These are phyloP conservation scores for Phytophthora brassicae DNA, from an alignment of 352 stramenopile species.

Conservation along the genomic window DNA sequence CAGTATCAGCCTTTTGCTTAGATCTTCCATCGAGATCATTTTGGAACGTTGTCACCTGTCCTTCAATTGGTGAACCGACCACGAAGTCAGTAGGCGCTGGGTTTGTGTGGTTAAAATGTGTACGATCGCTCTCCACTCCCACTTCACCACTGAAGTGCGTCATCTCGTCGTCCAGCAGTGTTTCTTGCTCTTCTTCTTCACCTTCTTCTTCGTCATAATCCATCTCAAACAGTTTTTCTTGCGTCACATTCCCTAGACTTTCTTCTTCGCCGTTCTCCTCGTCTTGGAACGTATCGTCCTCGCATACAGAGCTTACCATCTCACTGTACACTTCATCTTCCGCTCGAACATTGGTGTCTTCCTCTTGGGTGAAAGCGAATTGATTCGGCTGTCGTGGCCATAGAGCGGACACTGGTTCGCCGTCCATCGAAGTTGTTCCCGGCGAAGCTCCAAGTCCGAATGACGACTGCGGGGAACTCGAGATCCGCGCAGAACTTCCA, in stretches of 20 bases:
- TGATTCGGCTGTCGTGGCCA: constrained; percentile 82
- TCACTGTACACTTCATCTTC: constrained; percentile 87
- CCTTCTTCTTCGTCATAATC: constrained; percentile 39
- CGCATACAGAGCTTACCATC: constrained; percentile 61
- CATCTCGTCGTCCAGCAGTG: constrained; percentile 21
- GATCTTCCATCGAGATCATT: constrained; percentile 30
- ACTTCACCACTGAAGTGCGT: constrained; percentile 9
- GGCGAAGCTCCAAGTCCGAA: constrained; percentile 64
- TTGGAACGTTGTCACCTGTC: constrained; percentile 32
- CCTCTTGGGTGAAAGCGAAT: constrained; percentile 85
- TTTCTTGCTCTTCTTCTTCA: constrained; percentile 5
- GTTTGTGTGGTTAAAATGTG: constrained; percentile 12
- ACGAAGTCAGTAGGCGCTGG: constrained; percentile 15
- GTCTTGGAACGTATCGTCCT: constrained; percentile 59
- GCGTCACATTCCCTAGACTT: constrained; percentile 25
- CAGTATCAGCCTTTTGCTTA: constrained; percentile 25
- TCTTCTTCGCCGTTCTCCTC: constrained; percentile 36
- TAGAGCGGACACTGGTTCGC: constrained; percentile 68
- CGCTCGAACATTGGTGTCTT: constrained; percentile 54
- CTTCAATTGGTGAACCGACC: constrained; percentile 21
- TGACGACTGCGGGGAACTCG: constrained; percentile 70
- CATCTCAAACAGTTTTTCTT: constrained; percentile 66
- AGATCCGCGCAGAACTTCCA: constrained; percentile 33
- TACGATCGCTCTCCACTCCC: constrained; percentile 19
- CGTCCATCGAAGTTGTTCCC: constrained; percentile 63